phyloP scores from a whole-genome alignment of 2,329 filamentous ascomycete species.

The Colletotrichum gigasporum region DNA sequence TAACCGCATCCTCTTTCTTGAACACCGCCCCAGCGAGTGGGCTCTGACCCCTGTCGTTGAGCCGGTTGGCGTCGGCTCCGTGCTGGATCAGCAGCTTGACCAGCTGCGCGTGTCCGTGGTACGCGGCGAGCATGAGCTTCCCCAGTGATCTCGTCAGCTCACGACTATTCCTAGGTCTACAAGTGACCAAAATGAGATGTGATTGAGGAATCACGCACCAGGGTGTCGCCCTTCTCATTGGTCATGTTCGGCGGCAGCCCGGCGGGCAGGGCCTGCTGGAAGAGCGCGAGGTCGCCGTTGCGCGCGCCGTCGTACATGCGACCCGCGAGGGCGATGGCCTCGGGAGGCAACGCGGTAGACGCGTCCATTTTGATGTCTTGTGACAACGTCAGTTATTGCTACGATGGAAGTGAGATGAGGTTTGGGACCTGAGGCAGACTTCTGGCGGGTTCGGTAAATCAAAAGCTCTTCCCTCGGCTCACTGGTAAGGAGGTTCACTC shows the following conservation, averaged over 20 bases:
- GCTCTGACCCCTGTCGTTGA: slow-evolving; percentile 76
- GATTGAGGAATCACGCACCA: slow-evolving; percentile 59
- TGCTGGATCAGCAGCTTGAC: slow-evolving; percentile 68
- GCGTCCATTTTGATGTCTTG: slow-evolving; percentile 2
- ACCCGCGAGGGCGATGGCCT: slow-evolving; percentile 71
- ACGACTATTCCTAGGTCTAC: not conserved
- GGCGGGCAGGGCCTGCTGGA: slow-evolving; percentile 71
- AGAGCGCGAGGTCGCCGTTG: slow-evolving; percentile 63
- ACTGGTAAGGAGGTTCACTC: no score
- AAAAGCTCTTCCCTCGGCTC: no score
- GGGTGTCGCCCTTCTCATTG: slow-evolving; percentile 77
- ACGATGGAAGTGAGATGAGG: not conserved
- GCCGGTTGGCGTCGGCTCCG: slow-evolving; percentile 72
- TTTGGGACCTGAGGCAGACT: no score
- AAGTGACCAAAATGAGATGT: not conserved
- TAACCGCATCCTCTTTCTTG: slow-evolving; percentile 73
- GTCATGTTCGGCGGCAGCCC: slow-evolving; percentile 76
- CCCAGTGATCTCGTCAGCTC: not conserved
- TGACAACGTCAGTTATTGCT: not conserved
- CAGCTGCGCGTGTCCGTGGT: slow-evolving; percentile 71
- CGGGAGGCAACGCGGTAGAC: slow-evolving; percentile 59
- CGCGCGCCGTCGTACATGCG: slow-evolving; percentile 75
- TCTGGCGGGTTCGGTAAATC: no score
- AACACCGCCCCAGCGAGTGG: slow-evolving; percentile 78
- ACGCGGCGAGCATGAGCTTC: slow-evolving; percentile 79